A percentile compares a stretch with the other conserved stretches of the same genome.
phyloP scores from a whole-genome alignment of 768 basidiomycete genomes.

The Tulasnella sp. region DNA sequence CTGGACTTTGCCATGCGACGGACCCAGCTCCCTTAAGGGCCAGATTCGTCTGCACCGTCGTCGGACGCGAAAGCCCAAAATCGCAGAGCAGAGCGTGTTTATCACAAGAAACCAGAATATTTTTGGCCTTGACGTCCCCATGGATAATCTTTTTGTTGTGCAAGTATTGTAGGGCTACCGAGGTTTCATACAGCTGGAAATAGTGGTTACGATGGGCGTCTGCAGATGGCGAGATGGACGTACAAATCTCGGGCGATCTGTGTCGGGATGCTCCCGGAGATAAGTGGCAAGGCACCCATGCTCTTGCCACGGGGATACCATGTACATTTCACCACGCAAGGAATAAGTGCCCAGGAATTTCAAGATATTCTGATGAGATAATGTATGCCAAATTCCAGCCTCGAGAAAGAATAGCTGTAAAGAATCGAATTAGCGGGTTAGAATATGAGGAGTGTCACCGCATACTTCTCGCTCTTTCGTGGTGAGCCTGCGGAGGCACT shows the following conservation, averaged over 20 bases:
- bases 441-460: too few relatives aligned
- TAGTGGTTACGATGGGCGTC: too few relatives aligned
- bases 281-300: background rate
- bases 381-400: background rate
- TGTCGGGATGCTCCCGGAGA: background rate
- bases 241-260: background rate
- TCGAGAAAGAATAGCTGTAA: too few relatives aligned
- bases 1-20: background rate
- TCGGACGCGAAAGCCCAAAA: background rate
- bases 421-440: too few relatives aligned
- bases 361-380: background rate
- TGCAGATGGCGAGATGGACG: too few relatives aligned
- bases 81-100: background rate
- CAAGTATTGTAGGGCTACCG: background rate
- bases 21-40: background rate
- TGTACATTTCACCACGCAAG: background rate
- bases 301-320: background rate
- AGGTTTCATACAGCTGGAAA: background rate
- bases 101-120: background rate
- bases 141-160: background rate
- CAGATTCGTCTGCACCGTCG: background rate
- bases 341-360: background rate
- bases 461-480: too few relatives aligned
- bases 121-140: background rate
- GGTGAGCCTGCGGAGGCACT: too few relatives aligned